Evolutionary conservation across 2,329 filamentous ascomycete species (phyloP), one percentile per base, ranked within the genome.

Genomic region (Talaromyces sp.): DNA sequence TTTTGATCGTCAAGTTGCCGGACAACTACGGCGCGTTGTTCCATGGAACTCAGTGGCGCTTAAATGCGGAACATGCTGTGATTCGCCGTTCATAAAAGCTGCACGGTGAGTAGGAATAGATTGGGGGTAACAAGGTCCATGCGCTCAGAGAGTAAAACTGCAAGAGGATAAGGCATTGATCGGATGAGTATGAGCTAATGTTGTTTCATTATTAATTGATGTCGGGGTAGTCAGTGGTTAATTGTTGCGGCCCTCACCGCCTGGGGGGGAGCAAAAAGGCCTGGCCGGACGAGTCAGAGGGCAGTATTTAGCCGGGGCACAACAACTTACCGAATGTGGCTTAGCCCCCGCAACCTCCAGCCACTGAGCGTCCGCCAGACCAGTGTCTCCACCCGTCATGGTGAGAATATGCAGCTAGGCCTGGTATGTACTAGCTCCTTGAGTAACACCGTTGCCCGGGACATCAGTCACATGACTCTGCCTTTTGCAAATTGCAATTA

Each of bases 11-110:
- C 23, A 18, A 54, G 51, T 40, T 30, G 14, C 47, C 40, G 31
- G 42, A 58, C 54, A 56, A 50, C 27, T 50, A 33, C 10, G 57
- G 57, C 53, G 62, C 42, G 59, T 61, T 59, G 58, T 59, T 40
- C 62, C 54, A 53, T 59, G 52, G 61, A 62, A 59, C 56, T 28
- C 27, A 62, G 52, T 28, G 36, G 51, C 50, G 34, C 18, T 56
- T 56, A 62, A 57, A 54, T 42, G 56, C 56, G 57, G 57, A 57
- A 40, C 61, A 62, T 62, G 50, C 27, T 59, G 56, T 59, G 52
- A 34, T 62, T 59, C 44, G 42, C 50, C 14, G 16, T 14, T 53
- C 50, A 31, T 53, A 30, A 53, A 53, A 53, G 27, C 50, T 53
- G 44, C 50, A 53, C 27, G 7, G 30, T 53, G 30, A 8, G 44